These are phyloP conservation scores for Infundibulicybe gibba DNA, from an alignment of 768 basidiomycete species.

Conservation along the genomic window DNA sequence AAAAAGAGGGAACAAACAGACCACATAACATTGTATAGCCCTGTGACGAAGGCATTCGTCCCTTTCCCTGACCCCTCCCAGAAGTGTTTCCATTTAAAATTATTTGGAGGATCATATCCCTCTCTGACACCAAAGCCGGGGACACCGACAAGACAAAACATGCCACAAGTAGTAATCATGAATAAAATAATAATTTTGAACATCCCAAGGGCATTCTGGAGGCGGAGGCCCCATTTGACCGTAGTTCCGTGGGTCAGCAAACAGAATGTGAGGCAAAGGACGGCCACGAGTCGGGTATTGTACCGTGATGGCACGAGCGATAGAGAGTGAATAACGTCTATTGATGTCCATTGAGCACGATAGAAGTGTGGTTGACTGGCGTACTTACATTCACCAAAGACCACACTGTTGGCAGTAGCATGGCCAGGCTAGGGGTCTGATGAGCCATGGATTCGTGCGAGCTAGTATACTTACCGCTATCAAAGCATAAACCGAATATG, in stretches of 20 bases:
- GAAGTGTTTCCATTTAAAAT: slow-evolving; percentile 55
- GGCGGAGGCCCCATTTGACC: slow-evolving; percentile 50
- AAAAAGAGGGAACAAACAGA: slow-evolving; percentile 20
- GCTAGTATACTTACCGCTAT: slow-evolving; percentile 42
- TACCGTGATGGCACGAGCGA: slow-evolving; percentile 38
- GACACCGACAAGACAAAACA: slow-evolving; percentile 45
- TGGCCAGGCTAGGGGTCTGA: slow-evolving; percentile 41
- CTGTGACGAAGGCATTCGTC: slow-evolving; percentile 58
- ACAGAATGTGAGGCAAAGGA: slow-evolving; percentile 53
- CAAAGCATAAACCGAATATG: slow-evolving; percentile 53
- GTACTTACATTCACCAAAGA: slow-evolving; percentile 70
- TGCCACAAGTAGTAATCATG: slow-evolving; percentile 48
- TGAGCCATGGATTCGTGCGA: not conserved
- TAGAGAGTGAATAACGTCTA: slow-evolving; percentile 60
- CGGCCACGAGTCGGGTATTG: slow-evolving; percentile 48
- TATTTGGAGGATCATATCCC: slow-evolving; percentile 51
- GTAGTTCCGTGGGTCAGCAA: slow-evolving; percentile 53
- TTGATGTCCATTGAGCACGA: not conserved
- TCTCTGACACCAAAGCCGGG: slow-evolving; percentile 46
- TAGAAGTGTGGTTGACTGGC: not conserved
- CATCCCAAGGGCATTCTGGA: slow-evolving; percentile 61
- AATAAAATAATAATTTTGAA: slow-evolving; percentile 59
- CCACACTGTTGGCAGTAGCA: slow-evolving; percentile 54
- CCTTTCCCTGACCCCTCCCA: slow-evolving; percentile 61
- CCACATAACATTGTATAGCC: slow-evolving; percentile 73